Evolutionary conservation across 164 flowering plant species (phyloP), one percentile per base, ranked within the genome.

Genomic region (Macadamia tetraphylla): DNA sequence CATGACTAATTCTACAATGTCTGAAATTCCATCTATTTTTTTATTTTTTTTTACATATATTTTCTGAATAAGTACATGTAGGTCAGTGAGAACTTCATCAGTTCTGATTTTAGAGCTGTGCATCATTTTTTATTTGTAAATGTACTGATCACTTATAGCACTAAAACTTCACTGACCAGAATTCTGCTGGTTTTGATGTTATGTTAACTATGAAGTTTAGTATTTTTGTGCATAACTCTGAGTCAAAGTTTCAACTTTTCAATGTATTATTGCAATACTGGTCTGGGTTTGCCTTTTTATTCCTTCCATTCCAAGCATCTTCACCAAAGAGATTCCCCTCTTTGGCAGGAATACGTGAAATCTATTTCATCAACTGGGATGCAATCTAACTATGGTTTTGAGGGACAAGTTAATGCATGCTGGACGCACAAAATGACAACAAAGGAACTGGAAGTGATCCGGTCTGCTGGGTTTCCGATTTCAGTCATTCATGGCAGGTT

Each of bases 401-500:
- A 88, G 56, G 97, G 99, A 44, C 98, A 92, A 78, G 17, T 86
- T 42, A 84, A 86, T 82, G 98, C 99, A 32, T 94, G 98, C 66
- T 94, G 99, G 99, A 92, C 84, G 3, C 97, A 94, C 74, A 85
- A 82, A 67, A 52, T 94, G 85, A 82, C 91, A 40, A 46, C 67
- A 67, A 71, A 69, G 74, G 99, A 94, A 65, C 53, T 90, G 69
- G 91, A 94, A 46, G 58, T 48, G 11, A 87, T 94, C 58, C 79
- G 85, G 0, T 73, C 84, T 14, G 80, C 89, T 74, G 94, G 92
- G 58, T 86, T 92, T 80, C 96, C 84, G 63, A 77, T 92, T 68
- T 90, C 98, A 48, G 80, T 90, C 64, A 92, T 94, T 79, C 99
- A 92, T 84, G 99, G 99, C 63, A 92, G 99, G 97, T 92, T 67